phyloP scores from a whole-genome alignment of 1,284 basidiomycete genomes.

The Crucibulum parvulum region DNA sequence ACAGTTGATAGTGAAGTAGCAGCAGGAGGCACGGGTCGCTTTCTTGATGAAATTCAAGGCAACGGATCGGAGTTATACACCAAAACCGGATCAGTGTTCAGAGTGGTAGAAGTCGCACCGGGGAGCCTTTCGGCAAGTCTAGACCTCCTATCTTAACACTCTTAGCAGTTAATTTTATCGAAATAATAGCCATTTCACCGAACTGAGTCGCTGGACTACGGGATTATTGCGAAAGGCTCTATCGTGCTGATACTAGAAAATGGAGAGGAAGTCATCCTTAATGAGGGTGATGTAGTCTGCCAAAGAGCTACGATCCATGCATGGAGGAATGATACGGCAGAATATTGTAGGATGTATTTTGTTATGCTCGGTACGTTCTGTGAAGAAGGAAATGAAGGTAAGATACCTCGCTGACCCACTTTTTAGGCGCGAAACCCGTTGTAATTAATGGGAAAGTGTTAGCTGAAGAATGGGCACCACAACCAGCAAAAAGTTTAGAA shows the following conservation, averaged over 20 bases:
- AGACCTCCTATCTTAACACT: not conserved
- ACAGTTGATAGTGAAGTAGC: not conserved
- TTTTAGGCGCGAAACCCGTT: too few species aligned
- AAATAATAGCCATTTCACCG: conserved; percentile 16
- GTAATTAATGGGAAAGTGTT: too few species aligned
- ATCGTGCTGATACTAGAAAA: conserved; percentile 13
- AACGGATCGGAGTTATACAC: not conserved
- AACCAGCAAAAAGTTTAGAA: too few species aligned
- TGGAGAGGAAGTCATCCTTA: conserved; percentile 10
- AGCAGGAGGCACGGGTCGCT: not conserved
- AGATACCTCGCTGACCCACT: too few species aligned
- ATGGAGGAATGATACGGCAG: conserved; percentile 16
- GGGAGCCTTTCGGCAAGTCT: not conserved
- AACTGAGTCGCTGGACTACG: conserved; percentile 2
- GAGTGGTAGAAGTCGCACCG: not conserved
- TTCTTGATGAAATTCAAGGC: not conserved
- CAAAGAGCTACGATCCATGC: conserved; percentile 16
- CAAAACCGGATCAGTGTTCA: not conserved
- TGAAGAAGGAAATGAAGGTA: too few species aligned
- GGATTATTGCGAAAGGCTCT: conserved; percentile 7
- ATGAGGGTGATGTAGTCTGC: conserved; percentile 12
- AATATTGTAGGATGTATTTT: conserved; percentile 14
- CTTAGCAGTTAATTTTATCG: too few species aligned
- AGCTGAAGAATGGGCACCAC: too few species aligned
- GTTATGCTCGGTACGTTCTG: conserved; percentile 7